Base-by-base conservation (phyloP, 1,284 basidiomycete genomes). In the Pterulicium gracile region DNA sequence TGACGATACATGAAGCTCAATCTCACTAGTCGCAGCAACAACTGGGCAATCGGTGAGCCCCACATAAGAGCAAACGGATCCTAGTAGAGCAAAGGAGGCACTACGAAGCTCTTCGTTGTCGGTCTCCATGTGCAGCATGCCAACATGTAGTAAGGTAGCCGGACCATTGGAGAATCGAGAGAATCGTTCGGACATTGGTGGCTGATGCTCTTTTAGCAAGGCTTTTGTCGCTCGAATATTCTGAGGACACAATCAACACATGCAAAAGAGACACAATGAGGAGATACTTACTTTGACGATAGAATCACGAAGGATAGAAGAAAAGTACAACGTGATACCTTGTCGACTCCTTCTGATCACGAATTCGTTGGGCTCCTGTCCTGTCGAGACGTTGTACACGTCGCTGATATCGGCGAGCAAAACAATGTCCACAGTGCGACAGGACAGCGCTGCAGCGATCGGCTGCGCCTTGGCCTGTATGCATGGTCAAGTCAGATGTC, bases 151-250 rank as follows among this genome's bases (percentile, higher is more conserved):
- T 42, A 94, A 64, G 0, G 87, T 87, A 0, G 88, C 86, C 5
- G 87, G 83, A 14, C 90, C 80, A 56, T 91, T 91, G 1, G 82
- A 86, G 47, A 88, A 79, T 39, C 85, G 73, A 12, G 85, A 77
- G 50, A 81, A 80, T 13, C 87, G 72, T 51, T 88, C 85, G 1
- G 76, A 67, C 3, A 79, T 68, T 1, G 75, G 68, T 5, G 75
- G 62, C 24, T 73, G 73, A 5, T 64, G 66, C 42, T 78, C 73
- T 50, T 77, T 79, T 56, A 84, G 67, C 21, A 73, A 74, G 22
- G 75, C 76, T 58, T 89, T 89, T 1, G 84, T 80, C 23, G 70
- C 67, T 35, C 86, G 73, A 49, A 89, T 79, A 1, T 73, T 64
- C 80, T 88, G 42, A 13, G 3, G 18, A 54, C 22, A 41, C 27